Percentiles rank a stretch among this genome's conserved stretches.
Conservation (phyloP, 2,329 filamentous ascomycete genomes). For the Paracamarosporium sp. region DNA sequence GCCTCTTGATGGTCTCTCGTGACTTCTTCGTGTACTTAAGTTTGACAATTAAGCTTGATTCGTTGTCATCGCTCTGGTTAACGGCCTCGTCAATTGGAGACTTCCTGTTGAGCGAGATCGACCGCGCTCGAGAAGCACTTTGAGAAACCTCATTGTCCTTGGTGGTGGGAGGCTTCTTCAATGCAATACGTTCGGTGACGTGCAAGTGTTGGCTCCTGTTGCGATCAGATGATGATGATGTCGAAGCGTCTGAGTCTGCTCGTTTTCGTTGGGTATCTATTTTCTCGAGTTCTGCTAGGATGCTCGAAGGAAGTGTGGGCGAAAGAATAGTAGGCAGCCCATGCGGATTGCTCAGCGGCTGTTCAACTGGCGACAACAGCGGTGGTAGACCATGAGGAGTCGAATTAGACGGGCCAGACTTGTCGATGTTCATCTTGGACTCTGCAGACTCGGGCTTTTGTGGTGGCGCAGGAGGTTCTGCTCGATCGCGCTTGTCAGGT, state of each 20-base stretch:
- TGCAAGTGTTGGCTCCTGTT: constrained; percentile 36
- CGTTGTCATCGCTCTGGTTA: constrained; percentile 16
- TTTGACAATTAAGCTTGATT: constrained; percentile 51
- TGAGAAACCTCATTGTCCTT: constrained; percentile 30
- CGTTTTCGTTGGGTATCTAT: constrained; percentile 46
- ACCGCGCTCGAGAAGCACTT: constrained; percentile 28
- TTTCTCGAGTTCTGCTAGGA: constrained; percentile 60
- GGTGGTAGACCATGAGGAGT: constrained; percentile 48
- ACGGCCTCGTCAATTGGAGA: constrained; percentile 25
- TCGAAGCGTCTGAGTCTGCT: constrained; percentile 43
- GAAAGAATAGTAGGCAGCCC: constrained; percentile 63
- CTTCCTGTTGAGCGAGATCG: constrained; percentile 35
- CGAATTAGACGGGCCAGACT: constrained; percentile 33
- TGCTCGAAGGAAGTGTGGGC: constrained; percentile 62
- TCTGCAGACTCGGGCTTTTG: constrained; percentile 48
- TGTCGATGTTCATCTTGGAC: constrained; percentile 37
- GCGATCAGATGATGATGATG: constrained; percentile 41
- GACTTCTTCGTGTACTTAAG: constrained; percentile 57
- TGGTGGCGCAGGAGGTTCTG: constrained; percentile 20
- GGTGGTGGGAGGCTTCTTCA: constrained; percentile 5
- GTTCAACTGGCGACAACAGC: constrained; percentile 47
- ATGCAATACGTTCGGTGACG: constrained; percentile 22
- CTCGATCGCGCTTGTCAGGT: constrained; percentile 20
- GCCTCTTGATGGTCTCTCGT: constrained; percentile 54
- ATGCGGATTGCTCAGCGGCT: constrained; percentile 48